phyloP scores from a whole-genome alignment of 148 eudicot species.

The Nyssa sinensis region DNA sequence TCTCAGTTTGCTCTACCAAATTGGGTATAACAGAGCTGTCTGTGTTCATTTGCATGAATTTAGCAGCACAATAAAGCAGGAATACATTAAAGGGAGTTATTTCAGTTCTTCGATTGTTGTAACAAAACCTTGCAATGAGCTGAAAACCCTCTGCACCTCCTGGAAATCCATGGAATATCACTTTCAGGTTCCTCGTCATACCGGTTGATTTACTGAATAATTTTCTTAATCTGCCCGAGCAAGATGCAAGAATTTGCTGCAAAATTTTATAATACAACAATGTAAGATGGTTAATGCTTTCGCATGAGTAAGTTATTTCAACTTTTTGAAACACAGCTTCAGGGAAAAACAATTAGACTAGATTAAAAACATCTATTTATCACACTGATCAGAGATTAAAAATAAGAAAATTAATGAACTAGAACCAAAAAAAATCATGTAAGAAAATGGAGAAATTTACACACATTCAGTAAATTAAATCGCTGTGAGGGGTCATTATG shows the following conservation, averaged over 20 bases:
- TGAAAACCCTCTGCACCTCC: constrained; percentile 54
- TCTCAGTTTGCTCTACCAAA: constrained; percentile 30
- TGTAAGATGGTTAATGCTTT: neutral
- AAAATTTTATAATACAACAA: neutral
- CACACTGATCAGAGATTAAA: neutral
- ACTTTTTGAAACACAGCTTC: neutral
- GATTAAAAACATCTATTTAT: neutral
- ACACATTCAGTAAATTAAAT: neutral
- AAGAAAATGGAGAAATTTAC: neutral
- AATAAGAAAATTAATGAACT: neutral
- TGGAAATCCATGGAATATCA: constrained; percentile 55
- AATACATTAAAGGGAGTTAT: constrained; percentile 38
- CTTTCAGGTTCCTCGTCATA: constrained; percentile 12
- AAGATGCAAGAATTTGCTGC: constrained; percentile 43
- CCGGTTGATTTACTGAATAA: constrained; percentile 20
- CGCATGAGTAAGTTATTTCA: neutral
- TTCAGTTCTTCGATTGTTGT: constrained; percentile 35
- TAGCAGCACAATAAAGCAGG: constrained; percentile 37
- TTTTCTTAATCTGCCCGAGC: constrained; percentile 35
- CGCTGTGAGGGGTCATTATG: neutral
- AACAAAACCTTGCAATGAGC: constrained; percentile 47
- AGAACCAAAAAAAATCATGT: neutral
- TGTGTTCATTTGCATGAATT: constrained; percentile 44
- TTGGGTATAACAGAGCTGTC: constrained; percentile 16
- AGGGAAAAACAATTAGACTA: neutral